phyloP scores from a whole-genome alignment of 805 yeast genomes.

The Ogataea kodamae region DNA sequence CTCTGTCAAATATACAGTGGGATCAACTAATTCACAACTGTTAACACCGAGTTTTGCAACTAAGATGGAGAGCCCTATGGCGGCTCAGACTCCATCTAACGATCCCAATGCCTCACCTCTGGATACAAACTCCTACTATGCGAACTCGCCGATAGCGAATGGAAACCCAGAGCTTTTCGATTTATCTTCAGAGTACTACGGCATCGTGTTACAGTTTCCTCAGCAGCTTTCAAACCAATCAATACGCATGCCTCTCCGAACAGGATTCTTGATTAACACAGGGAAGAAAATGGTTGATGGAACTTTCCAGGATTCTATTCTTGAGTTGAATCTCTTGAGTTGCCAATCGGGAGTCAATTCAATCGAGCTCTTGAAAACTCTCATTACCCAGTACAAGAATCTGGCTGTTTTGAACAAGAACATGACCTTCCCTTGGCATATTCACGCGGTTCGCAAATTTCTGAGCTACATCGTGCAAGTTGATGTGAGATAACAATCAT shows the following conservation, averaged over 20 bases:
- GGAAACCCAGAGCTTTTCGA: constrained; percentile 40
- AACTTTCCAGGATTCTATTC: constrained; percentile 26
- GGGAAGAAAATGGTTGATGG: constrained; percentile 8
- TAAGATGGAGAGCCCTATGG: constrained; percentile 30
- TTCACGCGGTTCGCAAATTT: constrained; percentile 61
- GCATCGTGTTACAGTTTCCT: constrained; percentile 55
- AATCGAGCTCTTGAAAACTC: constrained; percentile 48
- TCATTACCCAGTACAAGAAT: constrained; percentile 60
- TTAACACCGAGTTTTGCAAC: constrained; percentile 18
- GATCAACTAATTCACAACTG: constrained; percentile 28
- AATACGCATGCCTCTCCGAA: constrained; percentile 62
- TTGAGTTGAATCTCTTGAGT: constrained; percentile 67
- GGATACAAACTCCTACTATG: constrained; percentile 14
- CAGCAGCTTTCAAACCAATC: constrained; percentile 70
- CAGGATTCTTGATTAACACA: constrained; percentile 59
- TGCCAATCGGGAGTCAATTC: constrained; percentile 67
- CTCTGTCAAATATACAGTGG: constrained; percentile 25
- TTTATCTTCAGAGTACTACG: constrained; percentile 49
- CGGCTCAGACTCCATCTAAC: constrained; percentile 28
- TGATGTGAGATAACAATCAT: constrained; percentile 36
- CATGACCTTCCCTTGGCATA: constrained; percentile 62
- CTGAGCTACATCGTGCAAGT: constrained; percentile 58
- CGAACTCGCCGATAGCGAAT: constrained; percentile 3
- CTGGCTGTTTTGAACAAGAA: constrained; percentile 30
- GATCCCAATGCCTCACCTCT: constrained; percentile 28